A percentile compares a stretch with the other conserved stretches of the same genome.
Evolutionary conservation across 164 flowering plant genomes (phyloP).

Genomic region (Stephania yunnanensis): DNA sequence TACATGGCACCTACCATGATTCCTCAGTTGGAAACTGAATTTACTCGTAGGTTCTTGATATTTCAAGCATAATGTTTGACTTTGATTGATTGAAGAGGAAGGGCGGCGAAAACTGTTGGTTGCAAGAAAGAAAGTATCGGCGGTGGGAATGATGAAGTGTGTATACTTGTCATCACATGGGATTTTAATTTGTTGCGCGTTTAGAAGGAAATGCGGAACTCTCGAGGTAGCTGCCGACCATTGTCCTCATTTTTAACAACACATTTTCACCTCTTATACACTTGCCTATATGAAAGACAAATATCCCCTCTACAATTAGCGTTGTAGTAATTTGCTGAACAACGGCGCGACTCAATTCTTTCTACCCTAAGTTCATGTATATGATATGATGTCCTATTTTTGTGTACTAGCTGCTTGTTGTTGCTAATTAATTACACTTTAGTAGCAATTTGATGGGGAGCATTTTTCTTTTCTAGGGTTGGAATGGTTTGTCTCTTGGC

Average conservation of each 20-base stretch:
- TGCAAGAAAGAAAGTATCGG: neutral
- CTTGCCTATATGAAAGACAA: neutral
- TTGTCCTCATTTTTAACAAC: neutral
- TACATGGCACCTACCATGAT: constrained; percentile 2
- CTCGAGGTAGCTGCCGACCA: neutral
- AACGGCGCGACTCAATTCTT: neutral
- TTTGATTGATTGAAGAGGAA: neutral
- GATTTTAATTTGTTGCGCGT: too few relatives aligned
- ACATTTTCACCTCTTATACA: neutral
- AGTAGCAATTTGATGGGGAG: neutral
- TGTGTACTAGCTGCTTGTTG: neutral
- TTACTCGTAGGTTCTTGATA: neutral
- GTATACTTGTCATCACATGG: too few relatives aligned
- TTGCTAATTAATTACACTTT: neutral
- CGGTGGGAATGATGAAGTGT: neutral
- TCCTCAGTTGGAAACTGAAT: too few relatives aligned
- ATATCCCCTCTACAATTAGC: neutral
- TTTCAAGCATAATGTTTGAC: neutral
- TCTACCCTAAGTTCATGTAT: neutral
- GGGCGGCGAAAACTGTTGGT: neutral
- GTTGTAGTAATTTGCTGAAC: too few relatives aligned
- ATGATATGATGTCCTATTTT: neutral
- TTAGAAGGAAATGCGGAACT: neutral
- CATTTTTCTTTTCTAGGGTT: too few relatives aligned
- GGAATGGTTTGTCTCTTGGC: too few relatives aligned